Percentiles rank a stretch among this genome's conserved stretches.
Conservation (phyloP, 108 stramenopile species). For the Conticribra weissflogii region DNA sequence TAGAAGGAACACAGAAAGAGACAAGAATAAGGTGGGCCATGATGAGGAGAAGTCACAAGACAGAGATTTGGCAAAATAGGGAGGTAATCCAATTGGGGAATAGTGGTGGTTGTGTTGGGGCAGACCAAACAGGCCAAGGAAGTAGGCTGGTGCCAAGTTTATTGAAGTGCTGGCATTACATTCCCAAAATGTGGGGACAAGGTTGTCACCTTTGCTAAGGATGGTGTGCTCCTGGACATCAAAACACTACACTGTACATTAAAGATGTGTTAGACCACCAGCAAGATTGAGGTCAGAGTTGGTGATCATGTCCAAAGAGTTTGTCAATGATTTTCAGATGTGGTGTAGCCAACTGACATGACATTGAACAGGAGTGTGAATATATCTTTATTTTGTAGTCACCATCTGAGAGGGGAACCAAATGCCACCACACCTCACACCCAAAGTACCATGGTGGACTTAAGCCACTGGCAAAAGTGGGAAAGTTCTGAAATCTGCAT, state of each 20-base stretch:
- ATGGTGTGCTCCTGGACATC: constrained; percentile 43
- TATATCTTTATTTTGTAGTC: background rate
- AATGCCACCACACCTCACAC: constrained; percentile 31
- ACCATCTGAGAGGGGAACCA: constrained; percentile 53
- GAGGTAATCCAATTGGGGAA: constrained; percentile 6
- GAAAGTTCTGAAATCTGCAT: constrained; percentile 47
- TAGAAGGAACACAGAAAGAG: too few species aligned
- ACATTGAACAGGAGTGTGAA: constrained; percentile 44
- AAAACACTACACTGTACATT: constrained; percentile 29
- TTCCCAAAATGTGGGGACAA: constrained; percentile 41
- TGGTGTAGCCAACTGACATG: constrained; percentile 16
- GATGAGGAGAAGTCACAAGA: too few species aligned
- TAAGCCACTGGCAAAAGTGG: constrained; percentile 30
- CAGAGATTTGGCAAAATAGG: too few species aligned
- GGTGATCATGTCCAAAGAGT: constrained; percentile 35
- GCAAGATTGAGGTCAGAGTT: constrained; percentile 48
- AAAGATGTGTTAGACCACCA: constrained; percentile 47
- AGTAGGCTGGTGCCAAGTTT: constrained; percentile 1
- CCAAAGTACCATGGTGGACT: constrained; percentile 47
- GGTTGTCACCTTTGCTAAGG: constrained; percentile 41
- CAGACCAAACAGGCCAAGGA: constrained; percentile 20
- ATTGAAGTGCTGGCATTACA: constrained; percentile 47
- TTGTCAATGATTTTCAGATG: background rate
- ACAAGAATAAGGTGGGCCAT: too few species aligned
- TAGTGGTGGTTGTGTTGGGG: constrained; percentile 11